Conservation (phyloP, 1,284 basidiomycete genomes). For the Ceratobasidium sp. region DNA sequence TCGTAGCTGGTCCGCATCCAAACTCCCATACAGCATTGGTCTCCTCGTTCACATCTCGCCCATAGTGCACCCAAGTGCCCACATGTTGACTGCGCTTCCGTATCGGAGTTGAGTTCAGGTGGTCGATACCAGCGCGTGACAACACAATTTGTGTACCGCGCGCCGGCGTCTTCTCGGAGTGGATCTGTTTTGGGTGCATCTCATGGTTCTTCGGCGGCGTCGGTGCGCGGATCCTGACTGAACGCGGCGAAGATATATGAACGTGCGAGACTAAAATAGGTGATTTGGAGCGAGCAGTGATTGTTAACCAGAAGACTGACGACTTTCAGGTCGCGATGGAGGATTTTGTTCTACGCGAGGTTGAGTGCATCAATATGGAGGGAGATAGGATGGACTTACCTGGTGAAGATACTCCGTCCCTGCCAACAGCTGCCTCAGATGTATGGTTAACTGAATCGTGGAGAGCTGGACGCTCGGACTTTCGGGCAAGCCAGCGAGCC, state of each 20-base stretch:
- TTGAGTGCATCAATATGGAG: neutral
- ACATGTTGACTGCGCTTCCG: slow-evolving; percentile 95
- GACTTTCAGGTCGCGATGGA: slow-evolving; percentile 99
- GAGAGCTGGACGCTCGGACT: slow-evolving; percentile 85
- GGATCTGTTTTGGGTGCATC: slow-evolving; percentile 12
- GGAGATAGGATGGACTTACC: slow-evolving; percentile 59
- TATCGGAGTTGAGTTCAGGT: slow-evolving; percentile 91
- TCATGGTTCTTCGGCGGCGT: slow-evolving; percentile 3
- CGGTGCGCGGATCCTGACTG: slow-evolving; percentile 34
- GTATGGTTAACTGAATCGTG: slow-evolving; percentile 91
- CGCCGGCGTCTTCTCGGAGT: slow-evolving; percentile 58
- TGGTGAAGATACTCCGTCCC: slow-evolving; percentile 96
- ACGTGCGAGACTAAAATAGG: slow-evolving; percentile 96
- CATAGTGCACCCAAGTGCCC: slow-evolving; percentile 97
- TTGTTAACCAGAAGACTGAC: slow-evolving; percentile 96
- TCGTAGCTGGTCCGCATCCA: slow-evolving; percentile 90
- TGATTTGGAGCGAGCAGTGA: slow-evolving; percentile 83
- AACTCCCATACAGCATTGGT: slow-evolving; percentile 88
- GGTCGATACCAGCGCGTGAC: slow-evolving; percentile 99
- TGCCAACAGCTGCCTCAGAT: slow-evolving; percentile 94
- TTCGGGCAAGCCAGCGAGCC: slow-evolving; percentile 92
- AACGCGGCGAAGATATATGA: slow-evolving; percentile 57
- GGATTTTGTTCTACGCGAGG: slow-evolving; percentile 80
- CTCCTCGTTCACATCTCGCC: slow-evolving; percentile 93
- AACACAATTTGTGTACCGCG: slow-evolving; percentile 95